phyloP scores from a whole-genome alignment of 306 rosid genomes.

The Pterocarpus macrocarpus region DNA sequence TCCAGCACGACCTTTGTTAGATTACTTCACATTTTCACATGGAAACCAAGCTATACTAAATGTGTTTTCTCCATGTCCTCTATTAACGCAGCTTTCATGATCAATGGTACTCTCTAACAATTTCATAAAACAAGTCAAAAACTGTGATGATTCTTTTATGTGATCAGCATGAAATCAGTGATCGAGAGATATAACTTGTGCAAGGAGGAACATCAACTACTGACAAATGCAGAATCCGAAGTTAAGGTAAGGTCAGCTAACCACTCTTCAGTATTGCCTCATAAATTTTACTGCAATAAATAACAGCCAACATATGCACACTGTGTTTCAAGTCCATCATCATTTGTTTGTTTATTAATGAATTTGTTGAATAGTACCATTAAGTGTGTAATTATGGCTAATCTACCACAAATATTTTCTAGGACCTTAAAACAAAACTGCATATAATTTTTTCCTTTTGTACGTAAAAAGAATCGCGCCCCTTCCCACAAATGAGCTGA shows the following conservation, averaged over 20 bases:
- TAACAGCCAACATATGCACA: neutral
- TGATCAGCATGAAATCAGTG: slow-evolving; percentile 70
- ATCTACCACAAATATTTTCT: neutral
- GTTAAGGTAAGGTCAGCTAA: slow-evolving; percentile 62
- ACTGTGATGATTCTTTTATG: slow-evolving; percentile 33
- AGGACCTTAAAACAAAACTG: no score
- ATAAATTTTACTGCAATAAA: neutral
- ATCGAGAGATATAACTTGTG: slow-evolving; percentile 64
- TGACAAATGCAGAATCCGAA: slow-evolving; percentile 67
- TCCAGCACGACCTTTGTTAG: neutral
- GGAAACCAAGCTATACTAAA: neutral
- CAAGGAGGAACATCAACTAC: slow-evolving; percentile 68
- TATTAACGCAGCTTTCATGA: slow-evolving; percentile 7
- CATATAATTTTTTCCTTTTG: no score
- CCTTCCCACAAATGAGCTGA: neutral
- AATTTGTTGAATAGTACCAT: slow-evolving; percentile 3
- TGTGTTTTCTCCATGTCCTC: slow-evolving; percentile 14
- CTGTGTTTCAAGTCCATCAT: slow-evolving; percentile 1
- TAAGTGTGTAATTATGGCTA: slow-evolving; percentile 16
- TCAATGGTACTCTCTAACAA: slow-evolving; percentile 2
- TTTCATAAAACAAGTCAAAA: slow-evolving; percentile 6
- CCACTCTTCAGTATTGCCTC: slow-evolving; percentile 31
- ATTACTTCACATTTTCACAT: no score
- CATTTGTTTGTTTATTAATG: slow-evolving; percentile 7
- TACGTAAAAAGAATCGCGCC: no score